These are phyloP conservation scores for Leccinellum albellum DNA, from an alignment of 768 basidiomycete species.

Conservation along the genomic window DNA sequence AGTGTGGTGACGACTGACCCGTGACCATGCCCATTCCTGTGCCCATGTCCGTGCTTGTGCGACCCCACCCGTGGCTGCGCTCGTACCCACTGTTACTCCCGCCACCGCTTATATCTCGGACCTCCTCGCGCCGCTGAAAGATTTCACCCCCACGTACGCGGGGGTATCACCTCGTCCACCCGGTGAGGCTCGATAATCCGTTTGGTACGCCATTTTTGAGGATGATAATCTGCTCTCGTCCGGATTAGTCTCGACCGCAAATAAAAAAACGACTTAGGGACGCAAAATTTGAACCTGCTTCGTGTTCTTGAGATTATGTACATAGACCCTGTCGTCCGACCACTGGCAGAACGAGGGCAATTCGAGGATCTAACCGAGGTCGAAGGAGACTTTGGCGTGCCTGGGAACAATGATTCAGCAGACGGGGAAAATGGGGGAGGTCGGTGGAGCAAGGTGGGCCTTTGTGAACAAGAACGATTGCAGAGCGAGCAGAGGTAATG, in stretches of 20 bases:
- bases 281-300: constrained; percentile 69
- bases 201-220: constrained; percentile 87
- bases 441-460: constrained; percentile 37
- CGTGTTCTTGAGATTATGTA: constrained; percentile 83
- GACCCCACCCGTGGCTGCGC: no score
- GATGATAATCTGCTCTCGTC: no score
- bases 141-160: no score
- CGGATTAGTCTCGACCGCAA: not conserved
- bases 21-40: no score
- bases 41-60: no score
- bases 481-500: constrained; percentile 89
- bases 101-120: no score
- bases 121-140: constrained; percentile 84
- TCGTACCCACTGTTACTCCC: no score
- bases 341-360: constrained; percentile 88
- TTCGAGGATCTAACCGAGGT: constrained; percentile 74
- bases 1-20: not conserved
- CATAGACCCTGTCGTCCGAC: constrained; percentile 80
- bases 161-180: constrained; percentile 67
- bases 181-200: constrained; percentile 73
- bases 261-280: no score
- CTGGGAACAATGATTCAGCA: constrained; percentile 10
- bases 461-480: constrained; percentile 67
- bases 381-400: constrained; percentile 56
- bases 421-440: not conserved